Conservation (phyloP, 805 yeast species). For the Metschnikowia colocasiae region DNA sequence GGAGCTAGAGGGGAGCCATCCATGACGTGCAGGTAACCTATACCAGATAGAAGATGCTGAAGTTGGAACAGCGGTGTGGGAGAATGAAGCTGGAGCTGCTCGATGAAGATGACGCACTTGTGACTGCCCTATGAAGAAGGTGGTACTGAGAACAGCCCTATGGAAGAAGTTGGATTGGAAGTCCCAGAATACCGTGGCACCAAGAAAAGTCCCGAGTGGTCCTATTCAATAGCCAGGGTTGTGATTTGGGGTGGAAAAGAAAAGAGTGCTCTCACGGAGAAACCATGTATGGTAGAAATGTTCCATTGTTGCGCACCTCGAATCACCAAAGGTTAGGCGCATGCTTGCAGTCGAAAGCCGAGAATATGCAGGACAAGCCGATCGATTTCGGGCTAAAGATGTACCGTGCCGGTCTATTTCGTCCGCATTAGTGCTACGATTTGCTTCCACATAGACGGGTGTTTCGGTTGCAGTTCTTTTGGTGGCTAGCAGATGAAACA, state of each 20-base stretch:
- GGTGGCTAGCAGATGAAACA: too few species aligned
- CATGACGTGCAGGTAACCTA: background rate
- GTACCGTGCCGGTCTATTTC: too few species aligned
- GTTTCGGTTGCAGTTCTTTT: too few species aligned
- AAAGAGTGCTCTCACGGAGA: background rate
- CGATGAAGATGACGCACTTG: background rate
- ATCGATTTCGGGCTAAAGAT: too few species aligned
- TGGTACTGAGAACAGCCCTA: background rate
- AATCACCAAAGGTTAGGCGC: background rate
- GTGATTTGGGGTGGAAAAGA: background rate
- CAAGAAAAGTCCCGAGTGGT: background rate
- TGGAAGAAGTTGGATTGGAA: background rate
- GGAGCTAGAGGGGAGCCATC: background rate
- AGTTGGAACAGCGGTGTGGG: too few species aligned
- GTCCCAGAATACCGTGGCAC: background rate
- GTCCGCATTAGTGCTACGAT: too few species aligned
- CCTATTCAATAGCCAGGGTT: background rate
- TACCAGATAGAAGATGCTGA: too few species aligned
- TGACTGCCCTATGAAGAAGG: background rate
- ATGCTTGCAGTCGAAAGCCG: background rate
- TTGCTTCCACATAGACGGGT: too few species aligned
- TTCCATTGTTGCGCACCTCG: slow-evolving; percentile 2
- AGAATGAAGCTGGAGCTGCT: too few species aligned
- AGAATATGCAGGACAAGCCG: too few species aligned
- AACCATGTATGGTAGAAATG: background rate